phyloP scores from a whole-genome alignment of 768 basidiomycete species.

The Pholiota molesta region DNA sequence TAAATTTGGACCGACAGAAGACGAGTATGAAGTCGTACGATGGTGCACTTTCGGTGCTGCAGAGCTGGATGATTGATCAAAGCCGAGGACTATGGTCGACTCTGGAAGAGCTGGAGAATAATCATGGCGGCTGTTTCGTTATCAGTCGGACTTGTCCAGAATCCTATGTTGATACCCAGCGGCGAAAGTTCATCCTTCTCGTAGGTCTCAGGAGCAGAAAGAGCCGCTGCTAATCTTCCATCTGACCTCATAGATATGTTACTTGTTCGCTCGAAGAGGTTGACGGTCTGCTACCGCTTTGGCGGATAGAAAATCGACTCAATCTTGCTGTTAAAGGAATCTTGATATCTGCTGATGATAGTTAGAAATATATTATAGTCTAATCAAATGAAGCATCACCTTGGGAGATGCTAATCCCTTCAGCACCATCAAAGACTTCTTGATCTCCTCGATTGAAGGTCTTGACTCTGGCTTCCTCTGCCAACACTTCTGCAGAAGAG shows the following conservation, averaged over 20 bases:
- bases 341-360: neutral
- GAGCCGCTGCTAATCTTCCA: neutral
- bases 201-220: neutral
- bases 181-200: conserved; percentile 15
- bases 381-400: neutral
- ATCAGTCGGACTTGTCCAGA: neutral
- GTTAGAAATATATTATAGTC: neutral
- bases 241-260: neutral
- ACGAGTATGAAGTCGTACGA: conserved; percentile 1
- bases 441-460: conserved; percentile 41
- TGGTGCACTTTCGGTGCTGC: conserved; percentile 1
- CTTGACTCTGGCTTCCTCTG: conserved; percentile 37
- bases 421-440: conserved; percentile 26
- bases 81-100: conserved; percentile 1
- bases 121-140: conserved; percentile 8
- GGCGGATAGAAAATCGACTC: conserved; percentile 3
- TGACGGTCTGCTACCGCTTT: conserved; percentile 12
- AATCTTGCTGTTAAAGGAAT: neutral
- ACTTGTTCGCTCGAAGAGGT: conserved; percentile 14
- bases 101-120: conserved; percentile 6
- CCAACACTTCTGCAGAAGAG: conserved; percentile 47
- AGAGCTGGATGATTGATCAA: neutral
- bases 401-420: conserved; percentile 14
- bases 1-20: conserved; percentile 8
- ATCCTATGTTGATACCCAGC: conserved; percentile 3